Base-by-base conservation (phyloP, 139 green algal genomes). In the Marvania coccoides region DNA sequence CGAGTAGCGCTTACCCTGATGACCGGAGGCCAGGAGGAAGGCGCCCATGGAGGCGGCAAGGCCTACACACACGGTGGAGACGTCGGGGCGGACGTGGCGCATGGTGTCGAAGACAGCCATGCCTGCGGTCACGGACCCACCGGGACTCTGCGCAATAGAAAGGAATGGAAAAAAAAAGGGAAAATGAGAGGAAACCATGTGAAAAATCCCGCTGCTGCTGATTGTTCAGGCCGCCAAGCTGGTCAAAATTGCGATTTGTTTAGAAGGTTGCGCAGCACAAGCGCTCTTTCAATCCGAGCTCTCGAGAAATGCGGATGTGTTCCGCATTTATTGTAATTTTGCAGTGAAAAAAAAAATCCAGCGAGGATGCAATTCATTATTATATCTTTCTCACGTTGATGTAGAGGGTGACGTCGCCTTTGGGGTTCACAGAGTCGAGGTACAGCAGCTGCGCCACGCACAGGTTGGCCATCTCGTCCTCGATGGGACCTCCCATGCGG, bases 41-140 rank as follows among this genome's bases (percentile, higher is more conserved):
- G 94, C 94, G 39, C 94, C 94, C 93, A 98, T 98, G 53, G 90
- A 98, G 38, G 95, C 95, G 28, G 95, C 95, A 55, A 99, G 79
- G 53, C 95, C 95, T 19, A 98, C 95, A 76, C 92, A 98, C n/a
- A 96, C 89, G 19, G 95, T 99, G 72, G 75, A 89, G 6, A 98
- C 88, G 73, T 98, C 84, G 24, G 95, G 90, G 26, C 93, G 79
- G 63, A 99, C 84, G 79, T 99, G 90, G 54, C 93, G 81, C 95
- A 99, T 99, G 3, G 95, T 99, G 85, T 99, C 95, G 82, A 99
- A 99, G 40, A 99, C 91, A 4, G 95, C 95, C 95, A 99, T 99
- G 61, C 91, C 91, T 89, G 90, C 90, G 42, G 90, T 97, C 26
- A 97, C 89, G 48, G 83, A 93, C 26, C 94, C 94, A 71, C 94